Evolutionary conservation across 2,329 filamentous ascomycete species (phyloP).

Genomic region (Colletotrichum magnum): DNA sequence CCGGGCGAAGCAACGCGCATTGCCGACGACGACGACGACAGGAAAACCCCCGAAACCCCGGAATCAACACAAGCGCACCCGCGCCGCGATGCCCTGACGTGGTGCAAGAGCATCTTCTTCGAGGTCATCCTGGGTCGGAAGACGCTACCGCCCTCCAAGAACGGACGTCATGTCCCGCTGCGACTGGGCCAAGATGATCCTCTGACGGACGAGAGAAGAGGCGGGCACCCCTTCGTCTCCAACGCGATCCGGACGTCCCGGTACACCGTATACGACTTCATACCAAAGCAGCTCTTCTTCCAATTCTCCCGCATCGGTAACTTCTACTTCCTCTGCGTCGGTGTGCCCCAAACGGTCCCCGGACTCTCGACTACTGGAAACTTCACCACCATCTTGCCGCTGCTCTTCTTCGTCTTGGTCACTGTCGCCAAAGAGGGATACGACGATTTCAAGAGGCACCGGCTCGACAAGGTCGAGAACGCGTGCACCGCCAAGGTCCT

Average conservation of each 20-base stretch:
- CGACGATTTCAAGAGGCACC: slow-evolving; percentile 85
- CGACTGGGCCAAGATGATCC: slow-evolving; percentile 54
- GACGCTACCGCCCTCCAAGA: slow-evolving; percentile 78
- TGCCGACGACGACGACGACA: not conserved
- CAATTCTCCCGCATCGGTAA: slow-evolving; percentile 91
- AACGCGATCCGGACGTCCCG: slow-evolving; percentile 84
- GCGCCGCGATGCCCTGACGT: slow-evolving; percentile 24
- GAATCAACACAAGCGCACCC: not conserved
- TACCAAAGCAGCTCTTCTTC: slow-evolving; percentile 87
- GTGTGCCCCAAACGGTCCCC: slow-evolving; percentile 85
- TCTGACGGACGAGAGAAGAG: slow-evolving; percentile 65
- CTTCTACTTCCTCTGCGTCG: slow-evolving; percentile 88
- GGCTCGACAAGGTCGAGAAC: slow-evolving; percentile 87
- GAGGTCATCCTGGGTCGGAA: slow-evolving; percentile 73
- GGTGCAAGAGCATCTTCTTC: slow-evolving; percentile 54
- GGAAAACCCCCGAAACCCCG: too few species aligned
- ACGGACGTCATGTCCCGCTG: slow-evolving; percentile 71
- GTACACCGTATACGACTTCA: slow-evolving; percentile 87
- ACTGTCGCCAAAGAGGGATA: slow-evolving; percentile 91
- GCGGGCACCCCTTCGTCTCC: slow-evolving; percentile 61
- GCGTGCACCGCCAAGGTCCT: slow-evolving; percentile 62
- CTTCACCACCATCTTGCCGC: slow-evolving; percentile 81
- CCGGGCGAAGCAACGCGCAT: slow-evolving; percentile 2
- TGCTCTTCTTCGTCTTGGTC: slow-evolving; percentile 82
- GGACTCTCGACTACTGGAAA: slow-evolving; percentile 82